Evolutionary conservation across 2,329 filamentous ascomycete species (phyloP).

Genomic region (Claviceps africana): DNA sequence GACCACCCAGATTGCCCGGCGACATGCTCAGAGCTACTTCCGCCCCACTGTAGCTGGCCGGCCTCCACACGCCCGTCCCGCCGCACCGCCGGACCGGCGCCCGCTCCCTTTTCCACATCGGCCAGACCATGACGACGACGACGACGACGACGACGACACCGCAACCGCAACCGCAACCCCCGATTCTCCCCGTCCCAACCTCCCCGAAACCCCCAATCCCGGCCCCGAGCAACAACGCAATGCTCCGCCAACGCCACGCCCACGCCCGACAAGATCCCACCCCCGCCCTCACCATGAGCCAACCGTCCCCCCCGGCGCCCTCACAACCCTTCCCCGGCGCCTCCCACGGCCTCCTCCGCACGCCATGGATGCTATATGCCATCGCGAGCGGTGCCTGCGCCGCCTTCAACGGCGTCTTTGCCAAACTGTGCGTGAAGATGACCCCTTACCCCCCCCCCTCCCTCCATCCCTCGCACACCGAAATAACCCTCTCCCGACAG

Average conservation of each 20-base stretch:
- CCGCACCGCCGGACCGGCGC: no score
- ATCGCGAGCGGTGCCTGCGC: constrained; percentile 64
- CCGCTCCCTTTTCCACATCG: no score
- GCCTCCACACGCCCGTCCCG: no score
- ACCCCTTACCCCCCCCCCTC: no score
- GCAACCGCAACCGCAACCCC: background rate
- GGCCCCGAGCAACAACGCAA: constrained; percentile 8
- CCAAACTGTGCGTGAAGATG: constrained; percentile 50
- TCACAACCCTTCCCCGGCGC: no score
- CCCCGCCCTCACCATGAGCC: constrained; percentile 3
- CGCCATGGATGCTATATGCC: constrained; percentile 53
- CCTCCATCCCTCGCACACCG: no score
- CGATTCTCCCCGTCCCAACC: background rate
- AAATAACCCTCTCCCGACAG: constrained; percentile 15
- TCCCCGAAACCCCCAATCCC: background rate
- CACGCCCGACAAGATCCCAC: background rate
- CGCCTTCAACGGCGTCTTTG: constrained; percentile 71
- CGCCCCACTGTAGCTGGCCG: no score
- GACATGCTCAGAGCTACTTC: no score
- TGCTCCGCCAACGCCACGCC: constrained; percentile 17
- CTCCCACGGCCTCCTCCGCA: constrained; percentile 18
- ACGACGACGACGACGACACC: no score
- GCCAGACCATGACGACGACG: no score
- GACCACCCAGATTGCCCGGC: no score
- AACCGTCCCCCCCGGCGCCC: constrained; percentile 3